Base-by-base conservation (phyloP, 139 green algal genomes). In the Diplosphaera chodatii region DNA sequence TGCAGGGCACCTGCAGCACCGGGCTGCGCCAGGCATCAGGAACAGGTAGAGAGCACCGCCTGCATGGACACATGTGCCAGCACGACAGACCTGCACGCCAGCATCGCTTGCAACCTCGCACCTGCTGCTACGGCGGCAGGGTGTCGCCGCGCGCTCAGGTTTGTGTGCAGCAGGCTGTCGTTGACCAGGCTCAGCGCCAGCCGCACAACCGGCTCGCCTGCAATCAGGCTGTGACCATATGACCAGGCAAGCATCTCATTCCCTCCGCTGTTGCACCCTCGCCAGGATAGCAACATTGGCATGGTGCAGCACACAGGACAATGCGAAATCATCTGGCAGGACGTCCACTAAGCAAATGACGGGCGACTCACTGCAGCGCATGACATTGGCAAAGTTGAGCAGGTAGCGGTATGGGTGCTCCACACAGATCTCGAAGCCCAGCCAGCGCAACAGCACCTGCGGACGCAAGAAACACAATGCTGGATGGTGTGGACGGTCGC, bases 141-240 rank as follows among this genome's bases (percentile, higher is more conserved):
- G 21, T 5, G 27, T 2, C 2, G 25, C 27, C 59, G n/a, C 25
- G 15, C n/a, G 25, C 59, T 33, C 25, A 65, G 28, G 59, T 31
- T 15, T 2, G 59, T 65, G 28, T 65, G 28, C 27, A 65, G 59
- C 59, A 65, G 59, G 59, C 59, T 65, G 59, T 65, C 59, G 59
- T 65, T 65, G 25, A 65, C 27, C 21, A 65, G 59, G 59, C 59
- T 33, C 27, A 65, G 5, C 27, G 59, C 10, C 27, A 65, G 59
- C 59, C 27, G 59, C 27, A 22, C 59, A 3, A 65, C 27, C 59
- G 25, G 59, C 21, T 32, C 5, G 25, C 59, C 48, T 59, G 48
- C 48, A 25, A n/a, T n/a, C n/a, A n/a, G n/a, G n/a, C n/a, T n/a
- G n/a, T n/a, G n/a, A n/a, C n/a, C n/a, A n/a, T n/a, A n/a, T n/a